Base-by-base conservation (phyloP, 139 green algal genomes). In the Protoeuglena noctilucae region DNA sequence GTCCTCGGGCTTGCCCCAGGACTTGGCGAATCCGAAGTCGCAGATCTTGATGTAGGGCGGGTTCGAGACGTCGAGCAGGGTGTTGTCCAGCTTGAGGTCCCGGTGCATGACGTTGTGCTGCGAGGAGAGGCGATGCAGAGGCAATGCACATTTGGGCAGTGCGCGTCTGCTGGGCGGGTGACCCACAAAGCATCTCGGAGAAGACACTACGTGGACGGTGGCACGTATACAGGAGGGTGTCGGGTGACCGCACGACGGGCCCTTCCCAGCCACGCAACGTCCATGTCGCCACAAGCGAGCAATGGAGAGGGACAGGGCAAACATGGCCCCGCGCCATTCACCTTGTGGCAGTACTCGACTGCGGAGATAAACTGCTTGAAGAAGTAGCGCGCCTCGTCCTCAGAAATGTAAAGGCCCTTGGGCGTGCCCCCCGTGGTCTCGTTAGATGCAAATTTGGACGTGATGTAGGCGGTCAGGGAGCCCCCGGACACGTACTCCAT, bases 11-110 rank as follows among this genome's bases (percentile, higher is more conserved):
- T 25, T 63, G 7, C 40, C 30, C 71, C 69, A 83, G 48, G 65
- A 62, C 72, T 80, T 79, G 22, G 71, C 73, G 48, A 83, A 78
- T 12, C 75, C 75, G 63, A 83, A 83, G 57, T 83, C 75, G 49
- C 75, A 83, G 53, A 83, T 62, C 66, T 83, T 83, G 21, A 83
- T 51, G 30, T 66, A 64, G 2, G 75, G 60, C 0, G 75, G 75
- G n/a, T 62, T 40, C 48, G 9, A 12, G 9, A 43, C 34, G 54
- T 79, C 72, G 24, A 83, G 60, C 41, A 83, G 69, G 28, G 69
- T 79, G 65, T 83, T 83, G 62, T 80, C 75, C 23, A 83, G 67
- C 67, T 83, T 83, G 2, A 76, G 55, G 26, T 60, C 53, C 26
- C 53, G 40, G 53, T 60, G 53, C 40, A 31, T 31, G 39, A 60